phyloP scores from a whole-genome alignment of 2,329 filamentous ascomycete genomes.

The Apiospora marii region DNA sequence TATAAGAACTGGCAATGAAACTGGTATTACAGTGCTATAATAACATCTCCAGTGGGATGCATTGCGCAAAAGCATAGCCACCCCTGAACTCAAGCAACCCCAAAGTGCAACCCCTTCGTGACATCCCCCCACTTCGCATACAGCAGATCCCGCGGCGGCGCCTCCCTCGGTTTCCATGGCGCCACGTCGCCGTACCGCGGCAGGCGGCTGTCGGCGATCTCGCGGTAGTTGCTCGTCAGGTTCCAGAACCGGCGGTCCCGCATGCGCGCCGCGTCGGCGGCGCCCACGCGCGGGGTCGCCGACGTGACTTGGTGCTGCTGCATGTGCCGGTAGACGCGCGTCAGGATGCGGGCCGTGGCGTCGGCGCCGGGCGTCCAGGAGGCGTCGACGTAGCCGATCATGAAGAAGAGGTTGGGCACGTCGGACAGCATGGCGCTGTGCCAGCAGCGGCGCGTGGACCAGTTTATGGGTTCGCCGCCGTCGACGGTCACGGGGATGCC shows the following conservation, averaged over 20 bases:
- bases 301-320: constrained; percentile 48
- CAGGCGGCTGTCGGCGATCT: constrained; percentile 45
- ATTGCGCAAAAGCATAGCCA: too few species aligned
- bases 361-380: constrained; percentile 71
- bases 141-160: constrained; percentile 36
- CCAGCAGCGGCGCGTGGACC: constrained; percentile 61
- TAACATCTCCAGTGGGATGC: too few species aligned
- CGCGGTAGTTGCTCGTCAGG: constrained; percentile 49
- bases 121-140: constrained; percentile 35
- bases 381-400: constrained; percentile 67
- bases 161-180: constrained; percentile 35
- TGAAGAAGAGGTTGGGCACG: constrained; percentile 65
- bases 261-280: neutral
- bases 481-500: constrained; percentile 60
- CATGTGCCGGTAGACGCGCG: constrained; percentile 61
- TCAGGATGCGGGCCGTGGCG: constrained; percentile 55
- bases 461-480: constrained; percentile 48
- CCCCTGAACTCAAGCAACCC: neutral
- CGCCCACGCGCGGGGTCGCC: constrained; percentile 52
- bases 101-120: constrained; percentile 34
- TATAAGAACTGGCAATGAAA: too few species aligned
- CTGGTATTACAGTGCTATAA: too few species aligned
- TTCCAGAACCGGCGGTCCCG: constrained; percentile 38
- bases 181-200: constrained; percentile 45
- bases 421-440: constrained; percentile 67